A percentile compares a stretch with the other conserved stretches of the same genome.
These are phyloP conservation scores for Candida odintsovae DNA, from an alignment of 805 yeast genomes.

Conservation along the genomic window DNA sequence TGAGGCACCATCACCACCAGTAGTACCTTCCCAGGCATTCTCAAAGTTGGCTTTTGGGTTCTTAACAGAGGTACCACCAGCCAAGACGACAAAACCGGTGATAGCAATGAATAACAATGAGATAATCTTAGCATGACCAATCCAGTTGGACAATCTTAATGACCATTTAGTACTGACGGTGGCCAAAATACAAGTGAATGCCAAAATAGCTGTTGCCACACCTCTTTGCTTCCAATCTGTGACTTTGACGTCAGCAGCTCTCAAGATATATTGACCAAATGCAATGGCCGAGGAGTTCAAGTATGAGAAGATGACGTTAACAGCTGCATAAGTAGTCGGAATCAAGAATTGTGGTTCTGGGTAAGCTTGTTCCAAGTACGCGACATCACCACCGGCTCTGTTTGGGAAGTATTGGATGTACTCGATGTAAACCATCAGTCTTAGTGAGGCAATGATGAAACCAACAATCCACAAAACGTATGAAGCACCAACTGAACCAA, in stretches of 20 bases:
- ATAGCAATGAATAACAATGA: conserved; percentile 29
- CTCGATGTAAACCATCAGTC: conserved; percentile 34
- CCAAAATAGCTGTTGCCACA: conserved; percentile 29
- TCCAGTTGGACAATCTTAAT: conserved; percentile 26
- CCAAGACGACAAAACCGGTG: conserved; percentile 32
- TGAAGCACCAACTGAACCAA: conserved; percentile 39
- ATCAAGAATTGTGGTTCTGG: conserved; percentile 30
- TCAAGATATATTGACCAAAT: conserved; percentile 29
- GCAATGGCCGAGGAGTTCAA: conserved; percentile 33
- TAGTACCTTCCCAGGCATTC: conserved; percentile 35
- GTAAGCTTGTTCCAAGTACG: conserved; percentile 33
- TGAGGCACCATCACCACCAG: conserved; percentile 32
- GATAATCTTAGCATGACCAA: conserved; percentile 32
- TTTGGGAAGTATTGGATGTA: conserved; percentile 33
- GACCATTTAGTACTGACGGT: conserved; percentile 26
- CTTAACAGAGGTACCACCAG: conserved; percentile 30
- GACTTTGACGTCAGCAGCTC: conserved; percentile 27
- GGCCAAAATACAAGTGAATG: conserved; percentile 30
- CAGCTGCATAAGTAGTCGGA: conserved; percentile 34
- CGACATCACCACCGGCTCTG: conserved; percentile 35
- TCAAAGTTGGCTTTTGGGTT: conserved; percentile 30
- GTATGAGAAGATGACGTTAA: conserved; percentile 32
- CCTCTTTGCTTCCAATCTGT: conserved; percentile 49
- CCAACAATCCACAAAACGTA: conserved; percentile 40
- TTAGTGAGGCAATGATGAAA: conserved; percentile 32